Base-by-base conservation (phyloP, 805 yeast species). In the Sugiyamaella boreocaroliniensis region DNA sequence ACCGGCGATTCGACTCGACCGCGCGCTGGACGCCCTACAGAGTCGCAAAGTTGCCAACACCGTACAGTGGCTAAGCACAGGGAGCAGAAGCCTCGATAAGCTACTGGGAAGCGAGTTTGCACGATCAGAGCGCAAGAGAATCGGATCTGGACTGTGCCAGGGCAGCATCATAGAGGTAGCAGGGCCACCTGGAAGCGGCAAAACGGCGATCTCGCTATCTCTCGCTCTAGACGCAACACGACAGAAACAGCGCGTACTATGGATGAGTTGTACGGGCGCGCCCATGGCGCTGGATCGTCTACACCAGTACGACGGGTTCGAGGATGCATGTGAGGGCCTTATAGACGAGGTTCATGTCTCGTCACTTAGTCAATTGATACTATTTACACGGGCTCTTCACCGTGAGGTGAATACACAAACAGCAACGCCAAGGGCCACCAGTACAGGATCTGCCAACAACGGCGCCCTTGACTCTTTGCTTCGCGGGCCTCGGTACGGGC, bases 101-200 rank as follows among this genome's bases (percentile, higher is more conserved):
- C 4, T 11, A 4, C 10, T 20, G 20, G 26, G 44, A 18, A 11
- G 14, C 26, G 14, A 42, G 44, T 20, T 20, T 26, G 37, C 29
- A 15, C 48, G 48, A 41, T 45, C 41, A 10, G n/a, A 11, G 29
- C 32, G 40, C 14, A n/a, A 14, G 32, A 14, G 29, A 2, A 11
- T 3, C 48, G 29, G 32, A 6, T 32, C 42, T 6, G 51, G 53
- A 10, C 32, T 50, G 19, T 15, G 46, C 8, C 44, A 43, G 19
- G 61, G 59, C 22, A 32, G 43, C 15, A 49, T 58, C 16, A 50
- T 58, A 4, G 68, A 66, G 45, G n/a, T 65, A 2, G 47, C 60
- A 0, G 69, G 68, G 2, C 61, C 63, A 2, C 67, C 68, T 0
- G 70, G 67, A 5, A 40, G 56, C 2, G 70, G 68, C 4, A 64